phyloP scores from a whole-genome alignment of 257 asterid genomes.

The Nicotiana undulata region DNA sequence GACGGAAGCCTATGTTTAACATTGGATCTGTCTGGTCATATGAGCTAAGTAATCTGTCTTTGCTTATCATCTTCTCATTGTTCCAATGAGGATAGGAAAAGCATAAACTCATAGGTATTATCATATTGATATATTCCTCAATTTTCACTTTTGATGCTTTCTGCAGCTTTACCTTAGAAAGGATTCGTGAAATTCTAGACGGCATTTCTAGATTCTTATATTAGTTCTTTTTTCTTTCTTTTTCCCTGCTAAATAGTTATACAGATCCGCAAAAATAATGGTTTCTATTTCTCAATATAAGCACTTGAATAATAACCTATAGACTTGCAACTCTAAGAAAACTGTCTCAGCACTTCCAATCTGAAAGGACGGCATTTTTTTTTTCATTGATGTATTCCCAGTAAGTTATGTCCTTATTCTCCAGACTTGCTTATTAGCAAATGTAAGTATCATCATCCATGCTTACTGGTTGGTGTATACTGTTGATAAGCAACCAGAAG shows the following conservation, averaged over 20 bases:
- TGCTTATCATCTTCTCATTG: background rate
- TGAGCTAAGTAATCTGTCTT: background rate
- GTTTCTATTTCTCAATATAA: background rate
- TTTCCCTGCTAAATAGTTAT: background rate
- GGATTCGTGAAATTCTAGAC: background rate
- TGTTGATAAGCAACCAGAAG: background rate
- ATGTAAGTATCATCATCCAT: background rate
- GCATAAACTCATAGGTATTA: background rate
- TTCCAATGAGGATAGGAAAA: background rate
- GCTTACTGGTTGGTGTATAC: background rate
- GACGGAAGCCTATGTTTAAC: background rate
- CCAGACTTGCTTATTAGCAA: slow-evolving; percentile 1
- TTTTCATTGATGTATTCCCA: background rate
- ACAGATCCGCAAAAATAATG: background rate
- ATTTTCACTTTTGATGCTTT: background rate
- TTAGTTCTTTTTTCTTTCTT: background rate
- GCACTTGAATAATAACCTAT: background rate
- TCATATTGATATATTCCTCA: background rate
- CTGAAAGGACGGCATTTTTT: background rate
- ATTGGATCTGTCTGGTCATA: background rate
- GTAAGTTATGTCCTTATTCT: background rate
- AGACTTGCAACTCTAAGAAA: background rate
- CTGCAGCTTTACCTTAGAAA: background rate
- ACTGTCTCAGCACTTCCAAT: background rate
- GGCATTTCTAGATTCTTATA: background rate